Conservation (phyloP, 306 rosid species). For the Vachellia pachyceras region DNA sequence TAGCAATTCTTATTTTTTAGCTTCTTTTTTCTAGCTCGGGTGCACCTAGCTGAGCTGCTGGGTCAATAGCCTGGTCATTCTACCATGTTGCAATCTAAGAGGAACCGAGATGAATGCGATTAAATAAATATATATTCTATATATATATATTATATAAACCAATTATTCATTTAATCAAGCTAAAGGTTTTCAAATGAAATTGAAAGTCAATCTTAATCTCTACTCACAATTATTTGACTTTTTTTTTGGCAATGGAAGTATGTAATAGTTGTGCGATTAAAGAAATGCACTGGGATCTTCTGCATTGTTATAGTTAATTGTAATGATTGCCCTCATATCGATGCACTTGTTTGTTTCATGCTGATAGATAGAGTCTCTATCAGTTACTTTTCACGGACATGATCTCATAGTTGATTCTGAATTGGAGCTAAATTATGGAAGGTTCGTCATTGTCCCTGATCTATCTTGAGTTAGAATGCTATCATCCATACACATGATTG, state of each 20-base stretch:
- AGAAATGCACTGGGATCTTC: slow-evolving; percentile 10
- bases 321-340: background rate
- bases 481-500: background rate
- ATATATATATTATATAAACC: background rate
- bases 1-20: slow-evolving; percentile 38
- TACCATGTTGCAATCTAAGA: slow-evolving; percentile 32
- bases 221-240: slow-evolving; percentile 23
- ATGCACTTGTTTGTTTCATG: slow-evolving; percentile 20
- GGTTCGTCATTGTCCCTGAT: slow-evolving; percentile 51
- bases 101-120: background rate
- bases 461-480: background rate
- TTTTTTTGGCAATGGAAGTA: background rate
- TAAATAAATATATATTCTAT: background rate
- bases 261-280: slow-evolving; percentile 22
- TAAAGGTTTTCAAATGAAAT: background rate
- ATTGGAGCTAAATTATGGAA: slow-evolving; percentile 96
- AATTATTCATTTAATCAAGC: background rate
- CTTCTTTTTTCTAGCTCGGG: slow-evolving; percentile 45
- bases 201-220: background rate
- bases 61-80: slow-evolving; percentile 44
- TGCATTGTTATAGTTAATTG: slow-evolving; percentile 9
- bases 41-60: slow-evolving; percentile 39
- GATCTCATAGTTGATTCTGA: slow-evolving; percentile 93
- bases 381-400: slow-evolving; percentile 97
- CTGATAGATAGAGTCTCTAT: slow-evolving; percentile 87